Evolutionary conservation across 2,329 filamentous ascomycete genomes (phyloP).

Genomic region (Talaromyces albobiverticillius): DNA sequence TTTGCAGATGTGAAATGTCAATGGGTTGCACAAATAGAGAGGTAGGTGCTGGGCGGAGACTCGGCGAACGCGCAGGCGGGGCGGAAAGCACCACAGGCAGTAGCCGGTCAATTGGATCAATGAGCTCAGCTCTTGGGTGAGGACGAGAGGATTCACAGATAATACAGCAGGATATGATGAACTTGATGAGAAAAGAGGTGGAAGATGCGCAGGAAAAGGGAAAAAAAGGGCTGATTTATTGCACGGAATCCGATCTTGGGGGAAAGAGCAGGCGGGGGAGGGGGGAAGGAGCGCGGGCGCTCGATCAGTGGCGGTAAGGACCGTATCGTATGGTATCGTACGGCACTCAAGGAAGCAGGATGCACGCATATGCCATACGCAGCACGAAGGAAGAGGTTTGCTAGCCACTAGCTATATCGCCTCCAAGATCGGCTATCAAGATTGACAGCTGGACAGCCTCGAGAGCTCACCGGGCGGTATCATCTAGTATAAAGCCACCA

Average conservation of each 20-base stretch:
- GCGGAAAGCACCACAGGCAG: not conserved
- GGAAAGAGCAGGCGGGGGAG: not conserved
- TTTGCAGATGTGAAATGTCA: constrained; percentile 9
- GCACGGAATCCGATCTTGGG: not conserved
- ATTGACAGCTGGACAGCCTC: not conserved
- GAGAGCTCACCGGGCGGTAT: constrained; percentile 9
- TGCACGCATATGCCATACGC: too few species aligned
- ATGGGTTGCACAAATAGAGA: not conserved
- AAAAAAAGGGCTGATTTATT: too few species aligned
- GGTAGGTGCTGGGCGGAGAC: not conserved
- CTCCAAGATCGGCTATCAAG: too few species aligned
- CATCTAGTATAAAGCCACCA: constrained; percentile 2
- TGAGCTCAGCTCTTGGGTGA: too few species aligned
- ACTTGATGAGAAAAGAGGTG: too few species aligned
- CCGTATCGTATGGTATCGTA: too few species aligned
- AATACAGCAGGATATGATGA: too few species aligned
- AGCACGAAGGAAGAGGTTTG: too few species aligned
- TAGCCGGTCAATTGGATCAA: not conserved
- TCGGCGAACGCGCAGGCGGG: not conserved
- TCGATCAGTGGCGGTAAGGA: not conserved
- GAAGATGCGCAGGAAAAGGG: too few species aligned
- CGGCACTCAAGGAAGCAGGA: too few species aligned
- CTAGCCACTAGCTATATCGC: too few species aligned
- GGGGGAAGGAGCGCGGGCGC: not conserved
- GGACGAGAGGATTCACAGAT: too few species aligned